Conservation (phyloP, 176 grass and related monocot genomes). For the Elymus sibiricus region DNA sequence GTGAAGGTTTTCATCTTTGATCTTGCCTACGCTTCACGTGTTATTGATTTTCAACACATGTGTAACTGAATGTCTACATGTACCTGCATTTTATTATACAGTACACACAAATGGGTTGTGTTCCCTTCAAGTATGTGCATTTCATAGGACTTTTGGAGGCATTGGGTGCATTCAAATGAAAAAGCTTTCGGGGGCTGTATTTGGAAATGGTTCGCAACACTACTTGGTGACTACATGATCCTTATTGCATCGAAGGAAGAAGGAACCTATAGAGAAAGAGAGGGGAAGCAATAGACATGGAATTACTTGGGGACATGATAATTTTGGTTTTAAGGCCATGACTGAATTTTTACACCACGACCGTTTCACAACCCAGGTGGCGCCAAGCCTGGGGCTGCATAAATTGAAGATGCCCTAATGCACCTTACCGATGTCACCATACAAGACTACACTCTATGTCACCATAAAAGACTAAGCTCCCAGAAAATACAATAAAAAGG, state of each 20-base stretch:
- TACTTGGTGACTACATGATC: not conserved
- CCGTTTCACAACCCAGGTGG: not conserved
- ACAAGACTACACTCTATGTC: not conserved
- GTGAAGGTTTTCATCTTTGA: conserved; percentile 31
- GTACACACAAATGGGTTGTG: no score
- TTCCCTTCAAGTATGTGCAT: no score
- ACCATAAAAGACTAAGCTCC: not conserved
- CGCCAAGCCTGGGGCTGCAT: not conserved
- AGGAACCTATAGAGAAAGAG: not conserved
- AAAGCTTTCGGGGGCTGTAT: no score
- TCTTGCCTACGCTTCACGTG: not conserved
- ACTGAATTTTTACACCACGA: not conserved
- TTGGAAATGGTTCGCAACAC: not conserved
- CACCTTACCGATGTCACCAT: not conserved
- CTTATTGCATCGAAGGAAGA: not conserved
- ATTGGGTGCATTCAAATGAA: no score
- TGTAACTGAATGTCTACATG: no score
- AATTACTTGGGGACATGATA: not conserved
- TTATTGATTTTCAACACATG: conserved; percentile 22
- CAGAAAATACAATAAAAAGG: not conserved
- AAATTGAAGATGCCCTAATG: not conserved
- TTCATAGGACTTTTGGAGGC: no score
- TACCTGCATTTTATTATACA: no score
- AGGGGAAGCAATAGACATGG: not conserved
- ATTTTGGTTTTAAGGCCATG: not conserved